Conservation (phyloP, 2,329 filamentous ascomycete genomes). For the Claviceps pazoutovae region DNA sequence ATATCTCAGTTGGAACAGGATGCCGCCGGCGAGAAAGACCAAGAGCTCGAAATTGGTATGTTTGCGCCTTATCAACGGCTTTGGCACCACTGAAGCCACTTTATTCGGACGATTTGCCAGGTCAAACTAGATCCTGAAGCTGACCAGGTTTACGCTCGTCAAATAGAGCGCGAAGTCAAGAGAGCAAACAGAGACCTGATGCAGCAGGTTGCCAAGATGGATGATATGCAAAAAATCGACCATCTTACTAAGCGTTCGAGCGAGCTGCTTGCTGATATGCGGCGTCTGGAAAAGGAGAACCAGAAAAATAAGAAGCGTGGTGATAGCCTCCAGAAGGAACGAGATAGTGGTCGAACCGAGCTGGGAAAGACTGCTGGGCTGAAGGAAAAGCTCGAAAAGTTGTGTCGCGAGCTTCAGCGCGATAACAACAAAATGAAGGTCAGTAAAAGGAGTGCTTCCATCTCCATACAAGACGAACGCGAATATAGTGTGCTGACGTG, state of each 20-base stretch:
- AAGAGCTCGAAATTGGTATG: conserved; percentile 84
- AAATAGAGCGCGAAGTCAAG: conserved; percentile 76
- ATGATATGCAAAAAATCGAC: conserved; percentile 82
- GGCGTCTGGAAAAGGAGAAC: conserved; percentile 84
- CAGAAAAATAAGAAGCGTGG: conserved; percentile 91
- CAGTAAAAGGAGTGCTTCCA: conserved; percentile 9
- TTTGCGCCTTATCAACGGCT: neutral
- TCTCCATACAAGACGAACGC: neutral
- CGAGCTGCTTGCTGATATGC: conserved; percentile 87
- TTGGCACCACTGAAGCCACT: neutral
- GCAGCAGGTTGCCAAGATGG: conserved; percentile 81
- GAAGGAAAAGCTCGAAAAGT: conserved; percentile 93
- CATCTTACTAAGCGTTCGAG: conserved; percentile 81
- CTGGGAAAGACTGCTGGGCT: conserved; percentile 79
- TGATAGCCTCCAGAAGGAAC: conserved; percentile 91
- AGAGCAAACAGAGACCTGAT: conserved; percentile 85
- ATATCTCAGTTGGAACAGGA: conserved; percentile 93
- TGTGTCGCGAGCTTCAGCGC: conserved; percentile 84
- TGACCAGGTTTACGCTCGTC: conserved; percentile 1
- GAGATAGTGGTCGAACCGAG: conserved; percentile 78
- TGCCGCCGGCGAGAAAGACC: conserved; percentile 83
- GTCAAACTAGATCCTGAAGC: neutral
- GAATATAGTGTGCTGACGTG: conserved; percentile 12
- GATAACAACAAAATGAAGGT: conserved; percentile 99
- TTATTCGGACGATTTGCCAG: neutral